Evolutionary conservation across 2,329 filamentous ascomycete genomes (phyloP), one percentile per base, ranked within the genome.

Genomic region (Huntiella moniliformis): DNA sequence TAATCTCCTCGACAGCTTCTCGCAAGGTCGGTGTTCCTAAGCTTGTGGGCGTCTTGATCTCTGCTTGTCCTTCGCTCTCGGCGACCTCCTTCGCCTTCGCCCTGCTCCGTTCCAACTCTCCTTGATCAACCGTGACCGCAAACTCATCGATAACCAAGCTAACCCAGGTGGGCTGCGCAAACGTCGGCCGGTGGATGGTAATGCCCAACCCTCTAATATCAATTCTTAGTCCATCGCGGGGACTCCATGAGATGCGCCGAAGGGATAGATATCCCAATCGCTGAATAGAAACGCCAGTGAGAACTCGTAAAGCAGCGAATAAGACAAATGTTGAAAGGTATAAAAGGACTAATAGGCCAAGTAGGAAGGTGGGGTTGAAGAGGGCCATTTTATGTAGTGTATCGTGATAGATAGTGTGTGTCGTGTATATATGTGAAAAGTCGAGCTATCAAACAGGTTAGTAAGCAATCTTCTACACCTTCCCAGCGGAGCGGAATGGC

Each of bases 111-210:
- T 56, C 58, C 37, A 91, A 61, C 41, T 75, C 71, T 50, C 73
- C 71, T 39, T 86, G 66, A 57, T 98, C 84, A 38, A 96, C 60
- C 0, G 84, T 92, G 43, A 98, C 70, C 42, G 78, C 82, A 42
- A 95, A 67, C 58, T 95, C 91, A 55, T 77, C 83, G 50, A 98
- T 64, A 6, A 91, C 82, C 43, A 98, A 70, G 59, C 87, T 96
- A 55, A 94, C 67, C 86, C 88, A 96, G 51, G 92, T 96, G 38
- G 91, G 91, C 60, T 96, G 86, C 40, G 88, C 85, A 62, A 98
- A 96, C 4, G 91, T 96, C 10, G 91, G 91, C 4, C 87, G 78
- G 63, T 98, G 91, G 52, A 96, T 63, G 48, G 83, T 81, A 55
- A 98, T 69, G 38, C 91, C 86, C 44, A 98, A 69, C 43, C 87